Percentiles rank a stretch among this genome's conserved stretches.
These are phyloP conservation scores for Penstemon davidsonii DNA, from an alignment of 257 asterid species.

Conservation along the genomic window DNA sequence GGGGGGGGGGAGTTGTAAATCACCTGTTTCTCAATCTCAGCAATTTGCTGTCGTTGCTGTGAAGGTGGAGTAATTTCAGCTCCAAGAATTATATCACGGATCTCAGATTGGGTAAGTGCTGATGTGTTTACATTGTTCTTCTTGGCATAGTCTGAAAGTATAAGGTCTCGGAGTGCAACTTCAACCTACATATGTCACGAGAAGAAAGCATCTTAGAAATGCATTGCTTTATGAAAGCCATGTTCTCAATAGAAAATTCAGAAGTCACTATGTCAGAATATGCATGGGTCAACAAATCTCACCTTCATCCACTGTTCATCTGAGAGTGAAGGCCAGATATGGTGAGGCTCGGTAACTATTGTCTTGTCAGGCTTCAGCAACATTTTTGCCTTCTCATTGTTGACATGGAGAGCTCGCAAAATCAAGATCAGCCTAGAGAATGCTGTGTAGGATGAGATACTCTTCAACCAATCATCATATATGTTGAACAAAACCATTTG, in stretches of 20 bases:
- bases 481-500: conserved; percentile 98
- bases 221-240: background rate
- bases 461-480: conserved; percentile 98
- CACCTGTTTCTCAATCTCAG: conserved; percentile 96
- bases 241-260: background rate
- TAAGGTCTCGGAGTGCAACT: conserved; percentile 92
- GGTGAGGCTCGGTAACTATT: conserved; percentile 88
- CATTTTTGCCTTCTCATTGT: conserved; percentile 98
- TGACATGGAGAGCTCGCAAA: conserved; percentile 90
- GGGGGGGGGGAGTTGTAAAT: background rate
- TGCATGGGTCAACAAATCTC: conserved; percentile 13
- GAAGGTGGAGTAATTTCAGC: conserved; percentile 99
- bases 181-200: conserved; percentile 65
- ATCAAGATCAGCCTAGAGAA: conserved; percentile 93
- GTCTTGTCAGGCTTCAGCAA: conserved; percentile 98
- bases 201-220: conserved; percentile 11
- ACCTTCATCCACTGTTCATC: conserved; percentile 99
- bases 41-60: conserved; percentile 95
- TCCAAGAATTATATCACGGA: conserved; percentile 97
- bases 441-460: conserved; percentile 93
- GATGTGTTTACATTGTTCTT: conserved; percentile 98
- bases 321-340: conserved; percentile 93
- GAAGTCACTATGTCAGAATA: background rate
- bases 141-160: conserved; percentile 95
- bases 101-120: conserved; percentile 91